phyloP scores from a whole-genome alignment of 2,329 filamentous ascomycete genomes.

The Alternaria sp. region DNA sequence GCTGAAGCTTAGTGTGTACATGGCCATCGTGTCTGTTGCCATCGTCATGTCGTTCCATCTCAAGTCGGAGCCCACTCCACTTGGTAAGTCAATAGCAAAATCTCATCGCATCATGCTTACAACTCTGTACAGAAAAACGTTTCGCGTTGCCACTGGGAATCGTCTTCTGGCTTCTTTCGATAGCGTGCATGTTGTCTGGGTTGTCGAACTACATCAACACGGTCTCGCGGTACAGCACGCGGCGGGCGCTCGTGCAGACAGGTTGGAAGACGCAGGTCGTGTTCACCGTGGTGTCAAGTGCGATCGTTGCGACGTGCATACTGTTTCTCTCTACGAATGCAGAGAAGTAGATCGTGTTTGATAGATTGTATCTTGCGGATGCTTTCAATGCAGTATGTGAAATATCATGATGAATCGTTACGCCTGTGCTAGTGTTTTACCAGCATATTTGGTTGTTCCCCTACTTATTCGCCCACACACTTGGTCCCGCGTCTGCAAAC shows the following conservation, averaged over 20 bases:
- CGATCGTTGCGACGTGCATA: slow-evolving; percentile 51
- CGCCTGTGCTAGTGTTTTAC: neutral
- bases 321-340: slow-evolving; percentile 51
- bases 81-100: slow-evolving; percentile 18
- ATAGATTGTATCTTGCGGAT: neutral
- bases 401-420: neutral
- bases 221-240: slow-evolving; percentile 80
- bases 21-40: slow-evolving; percentile 86
- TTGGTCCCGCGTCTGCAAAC: neutral
- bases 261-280: slow-evolving; percentile 92
- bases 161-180: slow-evolving; percentile 83
- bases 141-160: slow-evolving; percentile 85
- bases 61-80: slow-evolving; percentile 65
- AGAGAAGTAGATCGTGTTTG: slow-evolving; percentile 21
- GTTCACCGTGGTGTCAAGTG: slow-evolving; percentile 49
- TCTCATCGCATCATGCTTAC: neutral
- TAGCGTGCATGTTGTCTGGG: slow-evolving; percentile 78
- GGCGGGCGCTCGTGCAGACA: slow-evolving; percentile 84
- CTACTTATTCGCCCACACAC: neutral
- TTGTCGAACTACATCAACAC: slow-evolving; percentile 85
- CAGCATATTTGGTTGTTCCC: neutral
- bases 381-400: neutral
- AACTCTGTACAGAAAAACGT: slow-evolving; percentile 65
- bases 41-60: slow-evolving; percentile 95
- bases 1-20: slow-evolving; percentile 86